Base-by-base conservation (phyloP, 495 filamentous ascomycete species). In the Poronia punctata region DNA sequence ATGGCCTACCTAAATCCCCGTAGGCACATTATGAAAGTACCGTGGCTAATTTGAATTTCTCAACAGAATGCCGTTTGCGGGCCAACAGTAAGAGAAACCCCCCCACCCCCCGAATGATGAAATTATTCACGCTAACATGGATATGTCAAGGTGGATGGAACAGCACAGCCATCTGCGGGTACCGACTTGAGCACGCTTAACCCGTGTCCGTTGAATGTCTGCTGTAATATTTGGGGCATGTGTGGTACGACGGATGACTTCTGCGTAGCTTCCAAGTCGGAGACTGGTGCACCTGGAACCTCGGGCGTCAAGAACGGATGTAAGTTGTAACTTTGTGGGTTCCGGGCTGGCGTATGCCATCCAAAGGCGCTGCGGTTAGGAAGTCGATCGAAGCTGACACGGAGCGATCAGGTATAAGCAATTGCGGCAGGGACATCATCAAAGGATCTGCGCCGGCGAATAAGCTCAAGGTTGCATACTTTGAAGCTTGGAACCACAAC, bases 211-310 rank as follows among this genome's bases (percentile, higher is more conserved):
- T 45, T 65, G 9, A 62, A 62, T 25, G 57, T 48, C 11, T 54
- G 51, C 39, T 54, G 51, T 22, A 54, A 65, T 33, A 54, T 57
- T 9, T 72, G 64, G 56, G 71, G 70, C 8, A 47, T 64, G 19
- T 74, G 70, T 38, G 68, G 70, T 6, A 65, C 48, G 1, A 68
- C 60, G 0, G 28, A 32, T 5, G 64, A 68, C 6, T 71, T 68
- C 46, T 72, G 68, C 21, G 57, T 35, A 6, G 9, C 21, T 23
- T 23, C 39, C 7, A 48, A 48, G 7, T 46, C 52, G 6, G 29
- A 20, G 18, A 60, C 52, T 7, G 57, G 61, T 7, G 56, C 54
- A 7, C 61, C 63, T 0, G 61, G 64, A 0, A 62, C 64, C 0
- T 36, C 53, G 2, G 21, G 33, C 12, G 17, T 25, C 1, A 56